A percentile compares a stretch with the other conserved stretches of the same genome.
These are phyloP conservation scores for Coemansia sp. DNA, from an alignment of 192 early-diverging fungal genomes.

Conservation along the genomic window DNA sequence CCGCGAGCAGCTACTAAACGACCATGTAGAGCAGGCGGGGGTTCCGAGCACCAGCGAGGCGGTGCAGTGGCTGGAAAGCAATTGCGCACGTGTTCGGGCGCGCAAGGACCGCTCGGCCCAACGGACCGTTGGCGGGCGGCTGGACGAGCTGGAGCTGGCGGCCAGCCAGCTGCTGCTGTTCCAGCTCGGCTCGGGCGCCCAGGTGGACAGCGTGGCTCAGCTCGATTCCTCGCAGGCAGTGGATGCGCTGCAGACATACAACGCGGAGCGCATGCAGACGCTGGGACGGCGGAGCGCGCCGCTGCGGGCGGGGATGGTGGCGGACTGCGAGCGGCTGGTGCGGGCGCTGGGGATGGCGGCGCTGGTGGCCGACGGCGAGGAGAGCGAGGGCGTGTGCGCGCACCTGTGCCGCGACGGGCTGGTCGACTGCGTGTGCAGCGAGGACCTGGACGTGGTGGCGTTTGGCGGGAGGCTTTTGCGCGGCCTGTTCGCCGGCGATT, in stretches of 20 bases:
- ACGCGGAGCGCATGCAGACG: conserved; percentile 21
- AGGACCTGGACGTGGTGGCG: conserved; percentile 48
- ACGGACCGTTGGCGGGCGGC: conserved; percentile 16
- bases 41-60: background rate
- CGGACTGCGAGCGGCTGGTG: conserved; percentile 54
- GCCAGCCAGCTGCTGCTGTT: conserved; percentile 15
- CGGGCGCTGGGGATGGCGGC: conserved; percentile 54
- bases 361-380: conserved; percentile 42
- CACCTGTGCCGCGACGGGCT: conserved; percentile 49
- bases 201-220: background rate
- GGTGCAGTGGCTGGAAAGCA: conserved; percentile 4
- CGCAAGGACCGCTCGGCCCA: background rate
- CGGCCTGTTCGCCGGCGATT: conserved; percentile 15
- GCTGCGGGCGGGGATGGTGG: conserved; percentile 50
- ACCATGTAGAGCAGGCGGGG: background rate
- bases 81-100: background rate
- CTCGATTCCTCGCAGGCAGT: conserved; percentile 4
- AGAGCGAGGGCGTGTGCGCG: conserved; percentile 71
- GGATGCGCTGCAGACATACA: conserved; percentile 10
- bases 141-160: conserved; percentile 24
- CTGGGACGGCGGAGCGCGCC: conserved; percentile 54
- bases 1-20: background rate
- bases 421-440: conserved; percentile 61
- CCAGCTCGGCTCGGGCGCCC: conserved; percentile 8
- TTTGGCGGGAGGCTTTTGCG: conserved; percentile 35